Conservation (phyloP, 495 filamentous ascomycete genomes). For the Daldinia childiae region DNA sequence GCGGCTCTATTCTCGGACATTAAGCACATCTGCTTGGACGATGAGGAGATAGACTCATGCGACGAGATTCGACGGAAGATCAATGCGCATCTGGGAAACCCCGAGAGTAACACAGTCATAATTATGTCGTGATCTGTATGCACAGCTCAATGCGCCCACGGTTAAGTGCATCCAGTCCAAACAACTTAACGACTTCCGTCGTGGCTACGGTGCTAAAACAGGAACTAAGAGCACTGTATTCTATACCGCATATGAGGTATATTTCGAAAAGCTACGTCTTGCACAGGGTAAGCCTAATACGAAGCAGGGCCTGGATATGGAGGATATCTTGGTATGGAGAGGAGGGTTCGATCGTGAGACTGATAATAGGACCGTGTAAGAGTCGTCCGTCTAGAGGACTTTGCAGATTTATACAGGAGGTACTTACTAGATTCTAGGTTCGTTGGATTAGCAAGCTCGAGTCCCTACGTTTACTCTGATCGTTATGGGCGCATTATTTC, state of each 20-base stretch:
- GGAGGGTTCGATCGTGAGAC: too few species aligned
- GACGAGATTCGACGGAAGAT: constrained; percentile 52
- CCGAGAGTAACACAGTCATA: constrained; percentile 61
- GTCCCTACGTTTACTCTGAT: not conserved
- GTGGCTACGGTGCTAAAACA: constrained; percentile 55
- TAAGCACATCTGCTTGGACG: constrained; percentile 50
- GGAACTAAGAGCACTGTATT: constrained; percentile 50
- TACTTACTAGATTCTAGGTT: too few species aligned
- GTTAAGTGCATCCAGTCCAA: constrained; percentile 47
- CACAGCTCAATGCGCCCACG: constrained; percentile 40
- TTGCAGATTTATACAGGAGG: too few species aligned
- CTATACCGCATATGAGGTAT: too few species aligned
- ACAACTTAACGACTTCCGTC: constrained; percentile 59
- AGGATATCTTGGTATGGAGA: too few species aligned
- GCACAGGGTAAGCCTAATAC: too few species aligned
- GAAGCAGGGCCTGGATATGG: too few species aligned
- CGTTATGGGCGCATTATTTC: not conserved
- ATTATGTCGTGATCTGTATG: constrained; percentile 60
- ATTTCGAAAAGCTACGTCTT: too few species aligned
- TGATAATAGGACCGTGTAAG: too few species aligned
- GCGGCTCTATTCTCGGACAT: constrained; percentile 43
- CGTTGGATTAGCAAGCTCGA: not conserved
- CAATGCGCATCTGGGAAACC: constrained; percentile 56
- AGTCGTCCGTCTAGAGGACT: too few species aligned
- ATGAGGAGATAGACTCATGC: constrained; percentile 47